Conservation (phyloP, 805 yeast species). For the Spathaspora passalidarum region DNA sequence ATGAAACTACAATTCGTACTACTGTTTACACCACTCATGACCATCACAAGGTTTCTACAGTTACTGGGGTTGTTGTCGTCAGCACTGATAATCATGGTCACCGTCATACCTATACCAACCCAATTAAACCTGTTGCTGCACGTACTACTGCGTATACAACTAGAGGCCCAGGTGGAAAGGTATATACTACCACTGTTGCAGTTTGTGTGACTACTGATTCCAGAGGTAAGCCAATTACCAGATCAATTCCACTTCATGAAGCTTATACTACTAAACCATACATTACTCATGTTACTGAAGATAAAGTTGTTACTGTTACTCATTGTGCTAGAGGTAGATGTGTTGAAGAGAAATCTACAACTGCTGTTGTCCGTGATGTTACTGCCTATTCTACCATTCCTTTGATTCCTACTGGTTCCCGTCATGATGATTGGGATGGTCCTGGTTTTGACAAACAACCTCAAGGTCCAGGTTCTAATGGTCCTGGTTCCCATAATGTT, state of each 20-base stretch:
- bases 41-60: not conserved
- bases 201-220: not conserved
- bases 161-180: not conserved
- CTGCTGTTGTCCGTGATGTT: not conserved
- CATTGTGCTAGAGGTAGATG: constrained; percentile 1
- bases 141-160: constrained; percentile 1
- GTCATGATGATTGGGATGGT: not conserved
- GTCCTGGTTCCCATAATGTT: not conserved
- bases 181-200: not conserved
- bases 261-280: constrained; percentile 1
- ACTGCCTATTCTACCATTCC: not conserved
- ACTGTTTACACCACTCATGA: not conserved
- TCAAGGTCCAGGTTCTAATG: not conserved
- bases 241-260: constrained; percentile 1
- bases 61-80: constrained; percentile 1
- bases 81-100: not conserved
- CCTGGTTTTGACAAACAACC: not conserved
- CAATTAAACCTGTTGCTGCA: not conserved
- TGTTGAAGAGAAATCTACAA: not conserved
- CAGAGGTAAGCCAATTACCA: not conserved
- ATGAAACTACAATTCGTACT: not conserved
- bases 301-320: not conserved
- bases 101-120: not conserved
- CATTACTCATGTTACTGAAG: not conserved
- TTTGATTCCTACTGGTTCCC: not conserved